Conservation (phyloP, 441 rosid species). For the Gossypium gossypioides region DNA sequence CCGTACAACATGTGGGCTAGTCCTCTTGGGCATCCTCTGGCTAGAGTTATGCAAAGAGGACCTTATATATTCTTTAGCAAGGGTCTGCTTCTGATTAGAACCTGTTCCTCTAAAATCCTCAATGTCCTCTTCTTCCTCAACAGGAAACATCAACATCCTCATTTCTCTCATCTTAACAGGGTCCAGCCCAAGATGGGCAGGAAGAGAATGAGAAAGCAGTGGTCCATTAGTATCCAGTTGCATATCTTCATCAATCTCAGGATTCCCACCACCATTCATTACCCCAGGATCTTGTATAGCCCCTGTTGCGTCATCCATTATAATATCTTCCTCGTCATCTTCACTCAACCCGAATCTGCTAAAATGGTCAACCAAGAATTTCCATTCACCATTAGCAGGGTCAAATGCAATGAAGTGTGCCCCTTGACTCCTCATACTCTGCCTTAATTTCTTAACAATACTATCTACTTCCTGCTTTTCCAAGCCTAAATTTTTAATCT, state of each 20-base stretch:
- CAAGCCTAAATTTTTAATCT: conserved; percentile 17
- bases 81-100: conserved; percentile 30
- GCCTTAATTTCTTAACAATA: conserved; percentile 39
- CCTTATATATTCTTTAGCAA: conserved; percentile 36
- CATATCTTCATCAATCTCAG: conserved; percentile 35
- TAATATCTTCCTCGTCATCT: conserved; percentile 79
- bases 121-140: conserved; percentile 43
- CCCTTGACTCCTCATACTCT: conserved; percentile 56
- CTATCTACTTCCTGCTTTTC: conserved; percentile 22
- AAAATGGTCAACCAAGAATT: conserved; percentile 70
- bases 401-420: conserved; percentile 64
- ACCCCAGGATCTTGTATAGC: conserved; percentile 28
- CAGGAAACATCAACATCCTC: conserved; percentile 70
- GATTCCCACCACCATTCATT: conserved; percentile 35
- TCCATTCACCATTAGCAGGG: conserved; percentile 55
- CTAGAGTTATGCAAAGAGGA: conserved; percentile 32
- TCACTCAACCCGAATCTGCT: conserved; percentile 91
- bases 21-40: conserved; percentile 42
- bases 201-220: conserved; percentile 90
- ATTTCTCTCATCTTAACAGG: conserved; percentile 75
- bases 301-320: conserved; percentile 52
- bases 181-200: conserved; percentile 87
- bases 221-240: conserved; percentile 35
- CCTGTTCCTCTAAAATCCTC: conserved; percentile 31
- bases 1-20: conserved; percentile 39